Base-by-base conservation (phyloP, 805 yeast species). In the Blastobotrys chiropterorum region DNA sequence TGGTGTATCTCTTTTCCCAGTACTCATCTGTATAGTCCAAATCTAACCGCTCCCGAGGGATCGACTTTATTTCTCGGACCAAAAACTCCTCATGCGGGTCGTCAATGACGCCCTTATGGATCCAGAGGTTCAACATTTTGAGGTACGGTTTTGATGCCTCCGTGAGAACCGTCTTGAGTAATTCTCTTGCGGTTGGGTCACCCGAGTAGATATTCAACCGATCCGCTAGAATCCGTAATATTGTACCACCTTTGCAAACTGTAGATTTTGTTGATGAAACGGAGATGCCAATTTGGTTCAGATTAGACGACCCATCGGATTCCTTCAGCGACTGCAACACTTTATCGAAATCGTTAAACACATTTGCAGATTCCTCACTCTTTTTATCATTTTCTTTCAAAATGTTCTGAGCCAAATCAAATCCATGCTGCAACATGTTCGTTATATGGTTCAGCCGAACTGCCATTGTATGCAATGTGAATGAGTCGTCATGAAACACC, bases 31-130 rank as follows among this genome's bases (percentile, higher is more conserved):
- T 62, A 38, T 59, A 63, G 50, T 65, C 65, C 38, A 57, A 49
- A 44, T 67, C 61, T n/a, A 60, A 47, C 41, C 54, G 53, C 20
- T 61, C 60, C 3, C 62, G 44, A 4, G 59, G 59, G 2, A 58
- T 54, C 14, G 62, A 55, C 31, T 55, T 58, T 52, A 53, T 60
- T 53, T 68, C 70, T 26, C 78, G 75, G n/a, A 94, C 79, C 62
- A 90, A 69, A 64, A 94, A 94, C 65, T 92, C 99, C 40, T 83
- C 81, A 62, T 80, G 81, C 0, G 87, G 88, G 59, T 94, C 99
- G 56, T 79, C 76, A 7, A 94, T 72, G 3, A 72, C 71, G 0
- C 99, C 99, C 47, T 75, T 70, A 3, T 76, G 74, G 15, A 92
- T 72, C 99, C 99, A 94, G n/a, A 70, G 64, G 58, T 85, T 82